Base-by-base conservation (phyloP, 2,329 filamentous ascomycete genomes). In the Cyclaneusma minus region DNA sequence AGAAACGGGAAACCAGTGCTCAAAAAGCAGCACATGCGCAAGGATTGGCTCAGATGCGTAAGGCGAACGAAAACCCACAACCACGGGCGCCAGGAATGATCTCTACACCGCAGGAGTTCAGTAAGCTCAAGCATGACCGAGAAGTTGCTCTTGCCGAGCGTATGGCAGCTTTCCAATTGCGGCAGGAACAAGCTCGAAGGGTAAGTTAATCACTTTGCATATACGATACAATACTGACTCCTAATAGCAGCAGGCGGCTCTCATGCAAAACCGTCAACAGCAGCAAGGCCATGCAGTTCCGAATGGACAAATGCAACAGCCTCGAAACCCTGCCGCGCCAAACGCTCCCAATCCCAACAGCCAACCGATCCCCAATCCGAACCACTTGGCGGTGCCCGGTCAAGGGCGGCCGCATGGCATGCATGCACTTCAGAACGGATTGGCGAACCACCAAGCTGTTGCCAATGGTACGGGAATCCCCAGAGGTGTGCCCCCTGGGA, bases 1-100 rank as follows among this genome's bases (percentile, higher is more conserved):
- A 93, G 60, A 95, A 94, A 54, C 71, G 87, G 14, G 89, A 98
- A 53, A 78, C 79, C 7, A 65, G 70, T 14, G 58, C 72, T 15
- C 83, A 89, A 46, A 95, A 95, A 56, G 81, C 89, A 47, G 79
- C 87, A 44, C 83, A 94, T 46, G 66, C 71, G 32, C 68, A 75
- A 7, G 68, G 69, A 35, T 68, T 83, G 30, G 81, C 82, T 25
- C 78, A 79, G 16, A 71, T 82, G 49, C 74, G 89, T 29, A 94
- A 94, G 51, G 65, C 71, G 9, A 79, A 79, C 32, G 82, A 92
- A 42, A 32, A 47, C 53, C 12, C 51, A 56, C 44, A 81, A 34
- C 64, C 64, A 9, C n/a, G n/a, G n/a, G n/a, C n/a, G n/a, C n/a
- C n/a, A n/a, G n/a, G n/a, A n/a, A 66, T 65, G 36, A 56, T 51